Evolutionary conservation across 345 rosid species (phyloP).

Genomic region (Gossypium thurberi): DNA sequence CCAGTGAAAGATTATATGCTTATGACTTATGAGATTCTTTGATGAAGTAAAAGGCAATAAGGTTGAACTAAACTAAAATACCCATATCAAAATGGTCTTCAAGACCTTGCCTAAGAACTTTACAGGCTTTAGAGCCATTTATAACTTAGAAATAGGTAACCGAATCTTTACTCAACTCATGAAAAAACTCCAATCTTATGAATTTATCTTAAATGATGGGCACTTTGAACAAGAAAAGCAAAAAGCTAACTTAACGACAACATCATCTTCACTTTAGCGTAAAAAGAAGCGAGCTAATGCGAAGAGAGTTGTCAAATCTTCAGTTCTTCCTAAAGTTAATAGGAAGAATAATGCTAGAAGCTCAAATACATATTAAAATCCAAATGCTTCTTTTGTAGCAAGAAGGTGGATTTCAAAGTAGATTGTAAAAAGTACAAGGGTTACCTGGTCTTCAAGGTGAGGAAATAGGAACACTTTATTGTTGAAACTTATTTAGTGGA

Average conservation of each 20-base stretch:
- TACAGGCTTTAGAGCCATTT: neutral
- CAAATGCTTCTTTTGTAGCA: too few relatives aligned
- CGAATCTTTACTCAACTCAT: neutral
- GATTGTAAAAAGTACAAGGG: too few relatives aligned
- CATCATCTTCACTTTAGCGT: neutral
- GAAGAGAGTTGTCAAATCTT: too few relatives aligned
- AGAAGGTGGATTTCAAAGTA: too few relatives aligned
- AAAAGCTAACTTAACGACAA: neutral
- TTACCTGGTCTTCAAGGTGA: neutral
- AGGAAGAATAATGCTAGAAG: too few relatives aligned
- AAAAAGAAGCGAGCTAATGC: neutral
- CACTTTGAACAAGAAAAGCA: too few relatives aligned
- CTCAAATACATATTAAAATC: too few relatives aligned
- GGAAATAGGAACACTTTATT: neutral
- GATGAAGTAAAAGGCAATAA: too few relatives aligned
- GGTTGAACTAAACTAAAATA: neutral
- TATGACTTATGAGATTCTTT: too few relatives aligned
- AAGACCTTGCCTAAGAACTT: too few relatives aligned
- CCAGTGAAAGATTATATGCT: neutral
- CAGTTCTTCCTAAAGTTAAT: too few relatives aligned
- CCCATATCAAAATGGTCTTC: neutral
- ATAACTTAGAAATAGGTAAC: neutral
- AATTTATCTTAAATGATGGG: neutral
- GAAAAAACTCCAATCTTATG: neutral
- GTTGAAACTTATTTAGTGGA: neutral